Percentiles rank a stretch among this genome's conserved stretches.
Evolutionary conservation across 495 filamentous ascomycete genomes (phyloP).

Genomic region (Pyrenopolyporus hunteri): DNA sequence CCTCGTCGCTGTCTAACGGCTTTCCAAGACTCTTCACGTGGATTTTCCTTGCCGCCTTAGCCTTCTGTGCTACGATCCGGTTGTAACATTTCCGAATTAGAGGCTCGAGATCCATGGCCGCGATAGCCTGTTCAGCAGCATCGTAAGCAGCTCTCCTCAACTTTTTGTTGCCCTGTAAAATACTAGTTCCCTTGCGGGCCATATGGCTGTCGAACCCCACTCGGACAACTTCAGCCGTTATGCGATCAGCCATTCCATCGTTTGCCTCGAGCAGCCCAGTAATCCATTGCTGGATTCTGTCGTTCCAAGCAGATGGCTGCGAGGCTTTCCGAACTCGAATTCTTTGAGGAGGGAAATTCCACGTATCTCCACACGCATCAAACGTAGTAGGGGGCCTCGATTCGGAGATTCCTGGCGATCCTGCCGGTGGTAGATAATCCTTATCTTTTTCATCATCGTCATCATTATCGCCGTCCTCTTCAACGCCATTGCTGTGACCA

Average conservation of each 20-base stretch:
- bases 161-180: constrained; percentile 26
- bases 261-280: constrained; percentile 24
- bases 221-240: constrained; percentile 26
- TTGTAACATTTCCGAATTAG: neutral
- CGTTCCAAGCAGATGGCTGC: neutral
- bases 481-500: neutral
- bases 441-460: neutral
- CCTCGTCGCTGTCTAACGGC: constrained; percentile 19
- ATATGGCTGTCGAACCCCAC: constrained; percentile 21
- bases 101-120: neutral
- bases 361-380: constrained; percentile 14
- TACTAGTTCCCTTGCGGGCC: constrained; percentile 2
- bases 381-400: constrained; percentile 12
- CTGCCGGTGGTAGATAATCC: neutral
- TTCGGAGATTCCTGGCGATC: neutral
- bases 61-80: neutral
- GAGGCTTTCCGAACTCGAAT: constrained; percentile 1
- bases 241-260: neutral
- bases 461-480: neutral
- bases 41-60: neutral
- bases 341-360: constrained; percentile 25
- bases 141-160: neutral
- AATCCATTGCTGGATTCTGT: constrained; percentile 12
- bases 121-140: constrained; percentile 19
- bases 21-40: too few relatives aligned